Evolutionary conservation across 495 filamentous ascomycete genomes (phyloP), one percentile per base, ranked within the genome.

Genomic region (Podospora pseudocomata): DNA sequence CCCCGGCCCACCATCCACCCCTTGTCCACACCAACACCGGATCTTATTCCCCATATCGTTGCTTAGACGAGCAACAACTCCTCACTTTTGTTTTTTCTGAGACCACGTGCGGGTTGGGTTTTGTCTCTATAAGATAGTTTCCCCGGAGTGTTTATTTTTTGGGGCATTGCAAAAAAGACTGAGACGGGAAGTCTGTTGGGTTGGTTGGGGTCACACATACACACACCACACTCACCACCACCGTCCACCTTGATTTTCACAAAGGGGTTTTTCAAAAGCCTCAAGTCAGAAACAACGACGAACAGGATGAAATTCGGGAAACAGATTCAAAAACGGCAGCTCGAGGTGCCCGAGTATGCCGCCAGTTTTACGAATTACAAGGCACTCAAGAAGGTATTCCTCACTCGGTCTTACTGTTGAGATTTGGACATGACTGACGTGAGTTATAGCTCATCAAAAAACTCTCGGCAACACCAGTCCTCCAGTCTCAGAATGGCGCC

Each of bases 331-430:
- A 97, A 95, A 85, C 89, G 93, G 78, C 94, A 98, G 84, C 92
- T 99, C 73, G 95, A 99, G 80, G 92, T 99, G 44, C 95, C 95
- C 49, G 95, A 99, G 85, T 99, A 99, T 90, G 95, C 94, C 60
- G 92, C 94, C 63, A 97, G 92, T 80, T 98, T 99, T 77, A 94
- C 98, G 63, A 97, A 99, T 81, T 99, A 99, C 83, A 99, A 99
- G 82, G 94, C 92, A 65, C 84, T 99, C 70, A 99, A 99, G 80
- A 97, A 98, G 91, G 95, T 97, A 73, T 59, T 76, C 73, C 16
- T 6, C 5, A 26, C 27, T 27, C 60, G 23, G 23, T 30, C 34
- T 4, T 27, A 19, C 54, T 16, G 60, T 67, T 63, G 32, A 62
- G 32, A 64, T 34, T 49, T 26, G 59, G 34, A 49, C 39, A 49